A percentile compares a stretch with the other conserved stretches of the same genome.
Evolutionary conservation across 164 flowering plant species (phyloP).

Genomic region (Kalanchoe fedtschenkoi): DNA sequence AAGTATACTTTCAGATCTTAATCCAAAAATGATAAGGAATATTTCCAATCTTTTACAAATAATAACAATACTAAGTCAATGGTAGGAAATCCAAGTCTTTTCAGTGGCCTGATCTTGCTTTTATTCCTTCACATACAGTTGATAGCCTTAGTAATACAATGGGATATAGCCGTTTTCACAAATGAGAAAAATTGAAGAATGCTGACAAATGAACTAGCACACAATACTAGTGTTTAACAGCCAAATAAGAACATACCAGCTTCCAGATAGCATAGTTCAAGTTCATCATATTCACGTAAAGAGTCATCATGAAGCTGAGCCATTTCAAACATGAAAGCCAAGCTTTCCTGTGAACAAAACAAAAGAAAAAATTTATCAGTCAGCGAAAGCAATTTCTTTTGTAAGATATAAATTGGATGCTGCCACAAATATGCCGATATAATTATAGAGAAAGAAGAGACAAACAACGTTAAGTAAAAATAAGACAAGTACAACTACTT

Average conservation of each 20-base stretch:
- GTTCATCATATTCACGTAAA: slow-evolving; percentile 89
- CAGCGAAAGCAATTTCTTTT: neutral
- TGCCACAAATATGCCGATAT: neutral
- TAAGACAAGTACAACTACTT: too few species aligned
- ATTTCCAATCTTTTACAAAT: too few species aligned
- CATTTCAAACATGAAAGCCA: slow-evolving; percentile 98
- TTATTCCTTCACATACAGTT: too few species aligned
- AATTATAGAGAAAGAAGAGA: too few species aligned
- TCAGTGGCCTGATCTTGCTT: too few species aligned
- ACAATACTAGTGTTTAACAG: neutral
- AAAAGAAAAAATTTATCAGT: neutral
- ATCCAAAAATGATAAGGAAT: too few species aligned
- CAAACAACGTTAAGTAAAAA: too few species aligned
- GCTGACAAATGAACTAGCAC: neutral
- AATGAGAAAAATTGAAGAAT: neutral
- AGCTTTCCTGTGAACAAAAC: slow-evolving; percentile 60
- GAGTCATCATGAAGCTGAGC: slow-evolving; percentile 97
- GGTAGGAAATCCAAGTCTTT: too few species aligned
- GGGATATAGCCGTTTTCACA: too few species aligned
- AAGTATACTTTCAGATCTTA: too few species aligned
- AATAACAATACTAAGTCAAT: too few species aligned
- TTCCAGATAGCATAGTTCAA: slow-evolving; percentile 92
- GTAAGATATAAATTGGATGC: neutral
- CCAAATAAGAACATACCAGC: slow-evolving; percentile 35
- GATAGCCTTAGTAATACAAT: too few species aligned